Base-by-base conservation (phyloP, 768 basidiomycete species). In the Russula olivacea region DNA sequence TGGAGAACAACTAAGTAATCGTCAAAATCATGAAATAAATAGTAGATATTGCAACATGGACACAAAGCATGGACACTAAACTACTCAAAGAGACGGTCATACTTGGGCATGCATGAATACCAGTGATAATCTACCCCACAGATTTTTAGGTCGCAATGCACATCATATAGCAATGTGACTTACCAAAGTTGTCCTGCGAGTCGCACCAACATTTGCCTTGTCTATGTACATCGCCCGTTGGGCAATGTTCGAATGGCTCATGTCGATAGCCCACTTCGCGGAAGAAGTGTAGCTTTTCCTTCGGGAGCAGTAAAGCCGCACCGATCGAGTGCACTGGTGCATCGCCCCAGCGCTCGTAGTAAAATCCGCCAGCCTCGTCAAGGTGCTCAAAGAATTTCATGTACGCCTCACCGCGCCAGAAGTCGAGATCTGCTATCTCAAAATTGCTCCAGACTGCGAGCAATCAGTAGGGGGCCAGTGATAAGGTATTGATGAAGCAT, bases 271-370 rank as follows among this genome's bases (percentile, higher is more conserved):
- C 95, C 55, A 98, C 91, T 70, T 98, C 93, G 66, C 88, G 83
- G 80, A 98, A 98, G 78, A 92, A 98, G 73, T 97, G 91, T 48
- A 98, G 86, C 74, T 93, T 89, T 19, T 92, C 88, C 72, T 91
- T 94, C 72, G 81, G 81, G 0, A 92, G 88, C 67, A 98, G 91
- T 10, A 98, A 78, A 0, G 95, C 88, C 1, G 89, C 94, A 40
- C 90, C 96, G 61, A 98, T 93, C 45, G 81, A 82, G 72, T 87
- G 85, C 6, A 87, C 83, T 4, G 84, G 84, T 0, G 96, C 96
- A 76, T 97, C 95, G 55, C 96, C 96, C 93, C 93, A 93, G 38
- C 92, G 85, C 83, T 84, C 82, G 68, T 82, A 83, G 73, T 83
- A 85, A 72, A 85, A 83, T 14, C 83, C 83, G 40, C 83, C 83